phyloP scores from a whole-genome alignment of 805 yeast genomes.

The Peterozyma xylosa region DNA sequence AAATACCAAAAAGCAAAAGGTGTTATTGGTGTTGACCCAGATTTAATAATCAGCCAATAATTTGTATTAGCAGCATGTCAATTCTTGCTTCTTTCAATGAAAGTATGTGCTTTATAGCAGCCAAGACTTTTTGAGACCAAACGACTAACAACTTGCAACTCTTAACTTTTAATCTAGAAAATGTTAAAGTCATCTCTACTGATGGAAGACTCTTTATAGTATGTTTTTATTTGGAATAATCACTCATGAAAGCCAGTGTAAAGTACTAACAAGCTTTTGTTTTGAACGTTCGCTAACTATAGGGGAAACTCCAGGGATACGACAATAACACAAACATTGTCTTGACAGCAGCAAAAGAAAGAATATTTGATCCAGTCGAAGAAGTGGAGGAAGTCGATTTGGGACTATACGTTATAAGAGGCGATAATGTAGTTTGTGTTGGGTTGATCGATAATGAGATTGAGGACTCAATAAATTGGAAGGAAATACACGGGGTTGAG shows the following conservation, averaged over 20 bases:
- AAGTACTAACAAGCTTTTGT: background rate
- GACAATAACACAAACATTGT: constrained; percentile 61
- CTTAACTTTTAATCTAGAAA: constrained; percentile 20
- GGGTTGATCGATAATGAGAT: constrained; percentile 42
- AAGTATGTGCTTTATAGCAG: constrained; percentile 1
- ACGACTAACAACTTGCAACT: too few species aligned
- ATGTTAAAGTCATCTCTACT: constrained; percentile 47
- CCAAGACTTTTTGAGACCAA: too few species aligned
- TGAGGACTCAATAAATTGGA: constrained; percentile 35
- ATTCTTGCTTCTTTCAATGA: constrained; percentile 6
- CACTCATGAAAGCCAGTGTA: too few species aligned
- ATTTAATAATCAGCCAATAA: too few species aligned
- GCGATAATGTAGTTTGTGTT: constrained; percentile 49
- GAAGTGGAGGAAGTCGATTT: constrained; percentile 29
- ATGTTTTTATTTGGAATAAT: constrained; percentile 1
- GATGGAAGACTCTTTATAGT: constrained; percentile 43
- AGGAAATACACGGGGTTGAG: constrained; percentile 14
- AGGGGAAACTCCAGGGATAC: constrained; percentile 47
- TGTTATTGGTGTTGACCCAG: too few species aligned
- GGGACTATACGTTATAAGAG: constrained; percentile 49
- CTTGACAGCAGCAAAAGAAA: constrained; percentile 41
- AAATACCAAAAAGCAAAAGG: too few species aligned
- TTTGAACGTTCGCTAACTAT: constrained; percentile 5
- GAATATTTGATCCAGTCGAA: constrained; percentile 36
- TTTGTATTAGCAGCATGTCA: constrained; percentile 1